Evolutionary conservation across 108 stramenopile genomes (phyloP), one percentile per base, ranked within the genome.

Genomic region (Nannochloropsis salina): DNA sequence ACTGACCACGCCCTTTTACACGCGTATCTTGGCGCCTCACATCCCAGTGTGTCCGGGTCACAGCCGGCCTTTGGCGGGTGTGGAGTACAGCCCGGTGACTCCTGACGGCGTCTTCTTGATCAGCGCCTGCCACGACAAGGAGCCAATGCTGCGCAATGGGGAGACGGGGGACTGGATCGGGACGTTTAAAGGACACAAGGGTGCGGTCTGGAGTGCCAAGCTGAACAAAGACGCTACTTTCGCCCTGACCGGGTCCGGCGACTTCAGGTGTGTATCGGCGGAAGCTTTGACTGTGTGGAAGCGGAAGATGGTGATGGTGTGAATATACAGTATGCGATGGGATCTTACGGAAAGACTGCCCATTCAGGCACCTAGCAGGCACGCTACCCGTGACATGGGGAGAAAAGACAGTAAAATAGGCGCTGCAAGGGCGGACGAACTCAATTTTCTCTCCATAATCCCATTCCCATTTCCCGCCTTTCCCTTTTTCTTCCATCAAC

Each of bases 91-190:
- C 74, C 86, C 86, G 2, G 89, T 86, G 81, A 89, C 89, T 1
- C 83, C 89, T 10, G 89, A 89, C 41, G 89, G 89, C 15, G 84
- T 83, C 10, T 89, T 89, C 83, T 86, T 89, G 5, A 86, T 86
- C 80, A 84, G 83, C 31, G 89, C 86, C 8, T 89, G 89, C 43
- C 89, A 86, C 82, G 89, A 91, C 93, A 92, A 95, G 91, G 87
- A 85, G 86, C 99, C 99, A 84, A 98, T 98, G 97, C 81, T 99
- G 44, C 95, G 99, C 9, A 94, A 97, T 90, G 99, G 94, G 5
- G 83, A 91, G 40, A 93, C 95, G 2, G 99, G 99, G 9, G 96
- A 99, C 91, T 99, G 99, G 99, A 98, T 99, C 42, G 99, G 99
- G 22, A 98, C 96, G 1, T 99, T 96, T 82, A 86, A 87, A 41